These are phyloP conservation scores for Debaryomyces hansenii DNA, from an alignment of 805 yeast genomes.

Conservation along the genomic window DNA sequence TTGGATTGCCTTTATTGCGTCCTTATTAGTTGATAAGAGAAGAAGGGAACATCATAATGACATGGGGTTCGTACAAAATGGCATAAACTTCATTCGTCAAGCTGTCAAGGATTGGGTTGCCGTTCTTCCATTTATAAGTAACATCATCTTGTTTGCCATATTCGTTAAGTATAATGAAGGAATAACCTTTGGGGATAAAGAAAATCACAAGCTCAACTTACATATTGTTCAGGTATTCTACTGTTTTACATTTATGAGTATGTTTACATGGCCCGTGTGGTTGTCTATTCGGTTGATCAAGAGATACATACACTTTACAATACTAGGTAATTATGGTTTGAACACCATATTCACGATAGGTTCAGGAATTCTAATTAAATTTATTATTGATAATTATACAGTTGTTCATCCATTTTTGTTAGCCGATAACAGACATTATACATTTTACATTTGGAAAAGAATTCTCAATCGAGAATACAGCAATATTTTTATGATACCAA, in stretches of 20 bases:
- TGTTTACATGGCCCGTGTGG: conserved; percentile 80
- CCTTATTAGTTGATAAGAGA: conserved; percentile 52
- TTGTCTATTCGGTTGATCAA: conserved; percentile 41
- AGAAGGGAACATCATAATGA: conserved; percentile 15
- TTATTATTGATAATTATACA: conserved; percentile 59
- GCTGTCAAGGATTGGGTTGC: conserved; percentile 14
- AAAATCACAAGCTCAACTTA: conserved; percentile 69
- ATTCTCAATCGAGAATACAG: conserved; percentile 53
- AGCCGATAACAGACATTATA: conserved; percentile 92
- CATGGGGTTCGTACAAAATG: conserved; percentile 14
- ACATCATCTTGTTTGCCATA: conserved; percentile 50
- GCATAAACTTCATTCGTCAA: conserved; percentile 5
- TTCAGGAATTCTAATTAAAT: conserved; percentile 32
- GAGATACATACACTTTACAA: conserved; percentile 34
- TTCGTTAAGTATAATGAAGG: conserved; percentile 76
- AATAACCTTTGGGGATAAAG: conserved; percentile 88
- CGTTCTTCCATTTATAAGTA: conserved; percentile 52
- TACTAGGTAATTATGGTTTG: conserved; percentile 20
- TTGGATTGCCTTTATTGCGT: conserved; percentile 71
- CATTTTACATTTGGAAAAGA: conserved; percentile 79
- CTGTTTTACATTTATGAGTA: conserved; percentile 60
- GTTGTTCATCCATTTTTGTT: conserved; percentile 85
- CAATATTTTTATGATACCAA: conserved; percentile 55
- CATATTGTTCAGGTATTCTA: conserved; percentile 84
- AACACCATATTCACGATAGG: conserved; percentile 15